phyloP scores from a whole-genome alignment of 1,284 basidiomycete genomes.

The Rhizopogon parksii region DNA sequence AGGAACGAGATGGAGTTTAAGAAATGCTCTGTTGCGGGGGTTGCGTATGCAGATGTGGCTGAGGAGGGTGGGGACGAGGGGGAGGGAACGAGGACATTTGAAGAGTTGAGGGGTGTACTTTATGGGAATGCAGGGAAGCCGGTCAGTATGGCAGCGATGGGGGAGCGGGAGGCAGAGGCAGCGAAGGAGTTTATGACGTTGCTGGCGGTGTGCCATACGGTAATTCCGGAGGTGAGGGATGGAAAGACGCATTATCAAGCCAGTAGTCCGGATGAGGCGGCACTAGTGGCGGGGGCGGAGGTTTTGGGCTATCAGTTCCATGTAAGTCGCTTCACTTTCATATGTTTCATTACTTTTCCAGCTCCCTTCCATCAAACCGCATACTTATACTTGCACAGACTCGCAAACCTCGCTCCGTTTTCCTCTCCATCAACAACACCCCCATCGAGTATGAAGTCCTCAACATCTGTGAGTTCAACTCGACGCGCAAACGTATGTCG shows the following conservation, averaged over 20 bases:
- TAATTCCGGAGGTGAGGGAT: constrained; percentile 90
- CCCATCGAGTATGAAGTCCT: constrained; percentile 84
- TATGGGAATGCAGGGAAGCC: constrained; percentile 24
- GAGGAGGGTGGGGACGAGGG: constrained; percentile 59
- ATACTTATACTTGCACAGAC: constrained; percentile 44
- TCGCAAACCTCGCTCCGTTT: constrained; percentile 93
- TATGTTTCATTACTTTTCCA: neutral
- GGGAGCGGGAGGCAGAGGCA: constrained; percentile 45
- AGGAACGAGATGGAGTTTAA: constrained; percentile 99
- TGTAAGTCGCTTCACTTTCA: constrained; percentile 40
- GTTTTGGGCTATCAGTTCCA: constrained; percentile 90
- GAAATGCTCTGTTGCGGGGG: constrained; percentile 84
- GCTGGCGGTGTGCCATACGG: constrained; percentile 95
- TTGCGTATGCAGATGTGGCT: constrained; percentile 84
- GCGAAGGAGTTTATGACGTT: constrained; percentile 85
- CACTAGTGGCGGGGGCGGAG: constrained; percentile 92
- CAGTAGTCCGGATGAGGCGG: constrained; percentile 97
- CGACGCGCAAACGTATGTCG: constrained; percentile 96
- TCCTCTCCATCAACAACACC: constrained; percentile 73
- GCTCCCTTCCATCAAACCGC: neutral
- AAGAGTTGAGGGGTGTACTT: constrained; percentile 57
- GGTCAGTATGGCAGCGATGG: neutral
- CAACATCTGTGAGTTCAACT: constrained; percentile 99
- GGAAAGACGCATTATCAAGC: constrained; percentile 90
- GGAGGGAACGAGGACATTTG: constrained; percentile 74